Evolutionary conservation across 2,329 filamentous ascomycete species (phyloP), one percentile per base, ranked within the genome.

Genomic region (Calonectria fujianensis): DNA sequence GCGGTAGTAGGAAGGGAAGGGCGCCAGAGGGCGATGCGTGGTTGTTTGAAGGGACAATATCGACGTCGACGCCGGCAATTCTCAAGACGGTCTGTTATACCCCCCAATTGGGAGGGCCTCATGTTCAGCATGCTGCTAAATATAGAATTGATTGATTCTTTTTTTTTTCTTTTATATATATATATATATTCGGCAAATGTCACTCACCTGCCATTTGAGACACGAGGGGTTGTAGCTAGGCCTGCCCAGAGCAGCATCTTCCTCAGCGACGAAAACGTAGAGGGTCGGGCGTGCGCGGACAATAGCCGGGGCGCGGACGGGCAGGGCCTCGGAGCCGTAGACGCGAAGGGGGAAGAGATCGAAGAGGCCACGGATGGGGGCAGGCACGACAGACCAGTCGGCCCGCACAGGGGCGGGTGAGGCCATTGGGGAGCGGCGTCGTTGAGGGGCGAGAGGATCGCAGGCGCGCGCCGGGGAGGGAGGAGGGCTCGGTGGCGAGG

Each of bases 161-260:
- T 35, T 18, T 37, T 59, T 14, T 37, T 20, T 37, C 27, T 39
- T 27, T 37, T 8, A 31, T 20, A 11, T 32, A 31, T 54, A 39
- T 39, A 37, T 14, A 27, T 3, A 24, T 3, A 4, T 29, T 31
- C 1, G 2, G 27, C 7, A 20, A 10, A 24, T 10, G 45, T 57
- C 64, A 70, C 91, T 79, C 81, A 96, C 95, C 94, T 98, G 97
- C 96, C 96, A 98, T 88, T 96, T 98, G 82, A 98, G 88, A 87
- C 97, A 99, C 73, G 93, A 92, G 14, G 97, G 97, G 83, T 98
- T 98, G 86, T 94, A 98, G 77, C 95, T 97, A 32, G 96, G 94
- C 37, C 88, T 86, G 6, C 92, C 92, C 50, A 82, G 82, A 71
- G 85, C 84, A 41, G 92, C 94, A 80, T 92, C 93, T n/a, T 89